Base-by-base conservation (phyloP, 192 early-diverging fungal genomes). In the Globomyces pollinis-pini region DNA sequence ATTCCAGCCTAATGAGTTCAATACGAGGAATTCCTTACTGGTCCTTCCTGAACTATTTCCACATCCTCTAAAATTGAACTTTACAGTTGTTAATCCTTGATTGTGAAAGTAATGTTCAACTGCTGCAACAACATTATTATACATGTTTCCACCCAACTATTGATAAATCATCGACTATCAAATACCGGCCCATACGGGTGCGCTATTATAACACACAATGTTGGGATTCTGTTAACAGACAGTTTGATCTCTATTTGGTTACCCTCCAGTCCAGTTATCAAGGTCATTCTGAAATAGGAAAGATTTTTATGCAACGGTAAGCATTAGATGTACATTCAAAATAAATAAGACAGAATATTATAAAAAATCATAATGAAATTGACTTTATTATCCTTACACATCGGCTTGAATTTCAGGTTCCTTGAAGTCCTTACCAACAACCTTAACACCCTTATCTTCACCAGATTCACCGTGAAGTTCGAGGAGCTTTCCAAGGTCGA, bases 401-500 rank as follows among this genome's bases (percentile, higher is more conserved):
- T 49, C 54, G 50, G 57, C 67, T 38, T 64, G 57, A 36, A 68
- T 68, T 28, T 61, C 58, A 44, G 62, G 68, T 58, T 94, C 94
- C 80, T 90, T 90, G 75, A 85, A 94, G 65, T 89, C 89, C 74
- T 79, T 76, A 71, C 69, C 82, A 42, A 60, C 73, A 64, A 94
- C 78, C 82, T 90, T 90, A 77, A 77, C 82, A 57, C 76, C 76
- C 43, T 83, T 88, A 61, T 87, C 80, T 66, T 85, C 88, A 43
- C 71, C 66, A 59, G 86, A 78, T 79, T 88, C 90, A 65, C 85
- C 86, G 87, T 99, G 94, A 66, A 94, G 89, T 82, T 93, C 96
- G 58, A 97, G 75, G 58, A 99, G 90, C 78, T 93, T 94, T 64
- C 87, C 90, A 59, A 90, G 77, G 77, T 97, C 94, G 69, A 90